Conservation (phyloP, 2,329 filamentous ascomycete genomes). For the Didymella arachidicola region DNA sequence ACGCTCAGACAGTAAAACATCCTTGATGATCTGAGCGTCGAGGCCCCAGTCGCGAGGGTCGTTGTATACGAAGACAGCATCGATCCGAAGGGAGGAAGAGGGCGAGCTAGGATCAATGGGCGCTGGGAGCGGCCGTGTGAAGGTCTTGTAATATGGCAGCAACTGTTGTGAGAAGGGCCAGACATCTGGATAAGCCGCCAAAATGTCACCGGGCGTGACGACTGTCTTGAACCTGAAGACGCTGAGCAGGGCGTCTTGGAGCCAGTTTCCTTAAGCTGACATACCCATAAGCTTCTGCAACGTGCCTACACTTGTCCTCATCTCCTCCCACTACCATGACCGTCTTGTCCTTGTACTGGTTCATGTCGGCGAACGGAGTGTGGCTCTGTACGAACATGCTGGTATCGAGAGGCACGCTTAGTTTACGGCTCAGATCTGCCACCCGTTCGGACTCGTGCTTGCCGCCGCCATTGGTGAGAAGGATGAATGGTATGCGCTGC, state of each 20-base stretch:
- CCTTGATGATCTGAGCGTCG: conserved; percentile 83
- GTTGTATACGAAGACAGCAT: conserved; percentile 92
- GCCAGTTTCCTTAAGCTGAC: not conserved
- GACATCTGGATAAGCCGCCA: conserved; percentile 74
- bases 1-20: conserved; percentile 79
- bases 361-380: conserved; percentile 78
- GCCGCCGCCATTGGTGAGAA: conserved; percentile 95
- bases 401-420: conserved; percentile 69
- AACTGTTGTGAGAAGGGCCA: conserved; percentile 83
- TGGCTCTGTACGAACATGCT: conserved; percentile 87
- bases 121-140: conserved; percentile 65
- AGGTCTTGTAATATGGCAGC: conserved; percentile 65
- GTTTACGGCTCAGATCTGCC: conserved; percentile 70
- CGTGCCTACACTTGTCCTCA: conserved; percentile 67
- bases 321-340: conserved; percentile 60
- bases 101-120: conserved; percentile 58
- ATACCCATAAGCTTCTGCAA: conserved; percentile 68
- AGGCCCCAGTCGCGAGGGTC: conserved; percentile 96
- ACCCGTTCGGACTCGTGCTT: conserved; percentile 79
- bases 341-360: conserved; percentile 64
- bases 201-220: conserved; percentile 84
- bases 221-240: conserved; percentile 66
- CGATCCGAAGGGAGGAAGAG: conserved; percentile 72
- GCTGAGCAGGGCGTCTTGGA: conserved; percentile 6
- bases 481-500: conserved; percentile 85